Evolutionary conservation across 2,329 filamentous ascomycete genomes (phyloP).

Genomic region (Emydomyces testavorans): DNA sequence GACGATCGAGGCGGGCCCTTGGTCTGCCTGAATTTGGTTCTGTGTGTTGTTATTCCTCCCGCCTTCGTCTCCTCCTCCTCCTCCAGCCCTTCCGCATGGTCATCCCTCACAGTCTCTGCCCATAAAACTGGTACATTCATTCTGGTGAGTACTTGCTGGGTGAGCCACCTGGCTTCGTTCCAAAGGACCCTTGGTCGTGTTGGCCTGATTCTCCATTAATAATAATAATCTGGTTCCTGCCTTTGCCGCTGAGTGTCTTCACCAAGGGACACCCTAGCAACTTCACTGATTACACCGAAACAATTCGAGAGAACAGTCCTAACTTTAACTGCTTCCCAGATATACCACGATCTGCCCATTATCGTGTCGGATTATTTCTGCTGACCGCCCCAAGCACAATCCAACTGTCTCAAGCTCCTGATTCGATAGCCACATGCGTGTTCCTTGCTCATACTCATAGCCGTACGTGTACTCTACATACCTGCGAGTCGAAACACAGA

Average conservation of each 20-base stretch:
- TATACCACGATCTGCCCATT: not conserved
- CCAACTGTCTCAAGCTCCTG: not conserved
- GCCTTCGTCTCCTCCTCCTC: slow-evolving; percentile 2
- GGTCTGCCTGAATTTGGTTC: slow-evolving; percentile 4
- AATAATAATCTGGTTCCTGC: no score
- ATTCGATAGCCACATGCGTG: slow-evolving; percentile 1
- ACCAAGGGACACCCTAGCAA: slow-evolving; percentile 9
- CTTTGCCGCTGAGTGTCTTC: not conserved
- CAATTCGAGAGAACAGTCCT: not conserved
- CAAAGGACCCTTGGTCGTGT: no score
- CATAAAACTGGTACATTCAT: no score
- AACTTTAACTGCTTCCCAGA: not conserved
- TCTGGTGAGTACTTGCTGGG: not conserved
- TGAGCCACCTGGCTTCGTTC: no score
- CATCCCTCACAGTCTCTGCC: slow-evolving; percentile 5
- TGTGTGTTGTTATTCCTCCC: not conserved
- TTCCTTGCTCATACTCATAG: not conserved
- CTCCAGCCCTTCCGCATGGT: slow-evolving; percentile 10
- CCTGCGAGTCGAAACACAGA: not conserved
- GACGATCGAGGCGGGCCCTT: slow-evolving; percentile 11
- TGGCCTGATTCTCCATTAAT: no score
- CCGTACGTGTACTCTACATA: not conserved
- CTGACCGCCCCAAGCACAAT: slow-evolving; percentile 2
- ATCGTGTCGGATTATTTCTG: not conserved
- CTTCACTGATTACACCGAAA: not conserved